Conservation (phyloP, 805 yeast species). For the Kazachstania martiniae region DNA sequence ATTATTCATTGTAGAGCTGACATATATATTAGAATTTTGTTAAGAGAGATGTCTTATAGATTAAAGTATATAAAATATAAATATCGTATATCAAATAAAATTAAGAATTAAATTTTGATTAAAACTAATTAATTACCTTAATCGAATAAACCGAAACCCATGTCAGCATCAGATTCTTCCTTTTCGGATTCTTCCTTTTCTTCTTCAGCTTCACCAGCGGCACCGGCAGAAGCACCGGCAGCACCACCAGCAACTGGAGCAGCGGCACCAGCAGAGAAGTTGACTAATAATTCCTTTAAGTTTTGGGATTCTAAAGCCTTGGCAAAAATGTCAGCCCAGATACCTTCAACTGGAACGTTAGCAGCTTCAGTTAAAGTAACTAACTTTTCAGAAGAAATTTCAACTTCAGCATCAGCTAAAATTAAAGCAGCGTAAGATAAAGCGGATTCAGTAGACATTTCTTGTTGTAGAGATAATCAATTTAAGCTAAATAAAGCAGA, state of each 20-base stretch:
- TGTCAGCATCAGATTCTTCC: conserved; percentile 72
- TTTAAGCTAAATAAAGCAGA: conserved; percentile 25
- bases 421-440: conserved; percentile 97
- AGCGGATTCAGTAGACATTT: conserved; percentile 65
- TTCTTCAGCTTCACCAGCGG: conserved; percentile 35
- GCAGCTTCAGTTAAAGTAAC: conserved; percentile 65
- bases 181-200: conserved; percentile 44
- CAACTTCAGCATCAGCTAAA: conserved; percentile 94
- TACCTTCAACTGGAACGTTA: conserved; percentile 49
- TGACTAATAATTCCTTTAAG: conserved; percentile 55
- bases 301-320: conserved; percentile 75
- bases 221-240: conserved; percentile 36
- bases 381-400: conserved; percentile 78
- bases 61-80: not conserved
- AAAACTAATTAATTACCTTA: conserved; percentile 29
- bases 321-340: conserved; percentile 77
- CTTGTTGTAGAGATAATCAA: conserved; percentile 18
- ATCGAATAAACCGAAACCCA: conserved; percentile 90
- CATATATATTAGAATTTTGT: too few relatives aligned
- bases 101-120: not conserved
- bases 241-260: conserved; percentile 31
- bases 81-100: not conserved
- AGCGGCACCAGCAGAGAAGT: conserved; percentile 43
- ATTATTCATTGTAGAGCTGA: too few relatives aligned
- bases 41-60: too few relatives aligned